Evolutionary conservation across 108 stramenopile genomes (phyloP).

Genomic region (Cyclotella sp.): DNA sequence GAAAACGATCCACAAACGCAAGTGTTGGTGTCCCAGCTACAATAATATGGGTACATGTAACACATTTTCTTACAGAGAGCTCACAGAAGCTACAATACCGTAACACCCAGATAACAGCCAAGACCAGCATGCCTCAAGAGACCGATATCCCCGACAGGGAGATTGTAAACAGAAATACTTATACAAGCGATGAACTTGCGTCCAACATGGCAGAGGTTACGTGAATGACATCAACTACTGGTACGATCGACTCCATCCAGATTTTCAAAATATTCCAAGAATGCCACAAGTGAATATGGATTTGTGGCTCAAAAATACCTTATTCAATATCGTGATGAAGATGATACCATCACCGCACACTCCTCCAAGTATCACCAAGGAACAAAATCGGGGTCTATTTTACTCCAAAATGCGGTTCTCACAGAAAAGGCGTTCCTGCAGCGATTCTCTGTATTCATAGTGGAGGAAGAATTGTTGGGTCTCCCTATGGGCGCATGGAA

Average conservation of each 20-base stretch:
- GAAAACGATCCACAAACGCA: too few species aligned
- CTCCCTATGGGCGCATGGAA: neutral
- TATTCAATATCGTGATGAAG: neutral
- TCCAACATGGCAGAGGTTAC: neutral
- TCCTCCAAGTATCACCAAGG: neutral
- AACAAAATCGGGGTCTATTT: neutral
- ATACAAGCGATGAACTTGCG: neutral
- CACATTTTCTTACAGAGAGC: too few species aligned
- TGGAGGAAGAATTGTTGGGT: conserved; percentile 27
- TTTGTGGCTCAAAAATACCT: conserved; percentile 2
- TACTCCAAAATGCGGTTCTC: neutral
- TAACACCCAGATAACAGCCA: too few species aligned
- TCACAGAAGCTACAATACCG: too few species aligned
- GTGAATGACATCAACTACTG: neutral
- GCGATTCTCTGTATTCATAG: conserved; percentile 30
- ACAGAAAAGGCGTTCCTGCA: conserved; percentile 3
- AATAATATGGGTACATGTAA: neutral
- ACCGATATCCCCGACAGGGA: too few species aligned
- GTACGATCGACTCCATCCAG: conserved; percentile 12
- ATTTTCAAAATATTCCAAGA: conserved; percentile 1
- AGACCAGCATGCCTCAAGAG: too few species aligned
- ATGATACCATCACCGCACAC: neutral
- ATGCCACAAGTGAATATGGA: conserved; percentile 1
- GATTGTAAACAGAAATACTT: too few species aligned
- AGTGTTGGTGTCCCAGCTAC: neutral